Conservation (phyloP, 2,329 filamentous ascomycete species). For the Xylaria digitata region DNA sequence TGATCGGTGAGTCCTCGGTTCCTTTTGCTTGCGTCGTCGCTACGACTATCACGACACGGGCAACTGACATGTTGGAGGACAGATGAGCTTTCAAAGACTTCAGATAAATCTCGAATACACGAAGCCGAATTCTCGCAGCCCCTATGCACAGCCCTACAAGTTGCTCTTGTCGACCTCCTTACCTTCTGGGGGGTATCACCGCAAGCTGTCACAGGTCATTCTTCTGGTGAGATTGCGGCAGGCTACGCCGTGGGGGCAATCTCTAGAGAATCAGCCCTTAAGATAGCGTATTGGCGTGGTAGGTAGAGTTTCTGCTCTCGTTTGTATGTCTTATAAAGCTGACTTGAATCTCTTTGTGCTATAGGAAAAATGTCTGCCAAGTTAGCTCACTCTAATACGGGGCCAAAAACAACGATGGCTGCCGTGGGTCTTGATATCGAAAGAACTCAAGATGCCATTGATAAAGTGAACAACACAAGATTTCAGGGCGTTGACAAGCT, state of each 20-base stretch:
- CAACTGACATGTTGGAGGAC: not conserved
- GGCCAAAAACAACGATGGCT: conserved; percentile 22
- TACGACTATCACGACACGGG: not conserved
- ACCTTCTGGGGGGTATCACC: conserved; percentile 47
- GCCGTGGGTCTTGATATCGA: conserved; percentile 26
- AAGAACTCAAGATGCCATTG: conserved; percentile 15
- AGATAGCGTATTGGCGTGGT: conserved; percentile 53
- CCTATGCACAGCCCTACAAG: conserved; percentile 49
- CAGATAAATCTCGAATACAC: conserved; percentile 23
- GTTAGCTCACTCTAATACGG: not conserved
- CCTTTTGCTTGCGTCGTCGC: not conserved
- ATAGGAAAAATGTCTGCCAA: conserved; percentile 22
- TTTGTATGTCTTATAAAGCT: not conserved
- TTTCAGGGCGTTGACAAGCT: conserved; percentile 15
- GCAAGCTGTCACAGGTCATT: conserved; percentile 53
- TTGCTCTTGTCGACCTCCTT: conserved; percentile 53
- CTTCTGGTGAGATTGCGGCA: conserved; percentile 55
- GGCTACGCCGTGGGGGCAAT: conserved; percentile 52
- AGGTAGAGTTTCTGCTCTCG: not conserved
- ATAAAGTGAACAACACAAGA: conserved; percentile 14
- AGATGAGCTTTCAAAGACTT: conserved; percentile 32
- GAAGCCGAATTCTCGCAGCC: conserved; percentile 34
- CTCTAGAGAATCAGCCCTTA: conserved; percentile 47
- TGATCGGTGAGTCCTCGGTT: conserved; percentile 11
- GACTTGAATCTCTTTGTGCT: not conserved